Evolutionary conservation across 1,284 basidiomycete species (phyloP).

Genomic region (Ganoderma boninense): DNA sequence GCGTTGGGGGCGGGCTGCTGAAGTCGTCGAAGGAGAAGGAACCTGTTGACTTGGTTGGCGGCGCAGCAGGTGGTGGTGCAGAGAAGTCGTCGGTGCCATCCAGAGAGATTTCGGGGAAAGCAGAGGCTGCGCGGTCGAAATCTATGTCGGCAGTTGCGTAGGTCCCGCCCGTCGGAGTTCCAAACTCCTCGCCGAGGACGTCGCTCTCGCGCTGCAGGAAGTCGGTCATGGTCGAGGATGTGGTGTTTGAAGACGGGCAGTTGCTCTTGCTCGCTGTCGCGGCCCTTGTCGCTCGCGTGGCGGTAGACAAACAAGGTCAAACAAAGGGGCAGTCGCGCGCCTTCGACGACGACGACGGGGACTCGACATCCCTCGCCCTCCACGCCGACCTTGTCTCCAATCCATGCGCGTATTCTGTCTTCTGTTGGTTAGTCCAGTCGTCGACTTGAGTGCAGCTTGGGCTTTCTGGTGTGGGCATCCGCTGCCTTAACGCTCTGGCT

Average conservation of each 20-base stretch:
- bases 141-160: slow-evolving; percentile 62
- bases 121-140: slow-evolving; percentile 79
- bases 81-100: slow-evolving; percentile 66
- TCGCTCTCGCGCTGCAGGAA: slow-evolving; percentile 47
- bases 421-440: not conserved
- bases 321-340: slow-evolving; percentile 6
- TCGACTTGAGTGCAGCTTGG: not conserved
- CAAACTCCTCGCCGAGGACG: slow-evolving; percentile 46
- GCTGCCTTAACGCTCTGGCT: not conserved
- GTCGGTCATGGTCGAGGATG: slow-evolving; percentile 38
- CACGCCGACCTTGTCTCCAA: not conserved
- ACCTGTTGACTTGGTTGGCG: slow-evolving; percentile 37
- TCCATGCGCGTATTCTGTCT: not conserved
- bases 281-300: slow-evolving; percentile 10
- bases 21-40: slow-evolving; percentile 76
- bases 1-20: slow-evolving; percentile 54
- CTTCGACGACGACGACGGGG: not conserved
- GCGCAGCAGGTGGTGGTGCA: slow-evolving; percentile 45
- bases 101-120: slow-evolving; percentile 87
- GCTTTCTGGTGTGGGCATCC: not conserved
- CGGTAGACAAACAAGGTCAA: slow-evolving; percentile 14
- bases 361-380: not conserved
- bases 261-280: not conserved
- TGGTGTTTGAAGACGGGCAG: not conserved
- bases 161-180: slow-evolving; percentile 39